These are phyloP conservation scores for Quillaja saponaria DNA, from an alignment of 306 rosid genomes.

Conservation along the genomic window DNA sequence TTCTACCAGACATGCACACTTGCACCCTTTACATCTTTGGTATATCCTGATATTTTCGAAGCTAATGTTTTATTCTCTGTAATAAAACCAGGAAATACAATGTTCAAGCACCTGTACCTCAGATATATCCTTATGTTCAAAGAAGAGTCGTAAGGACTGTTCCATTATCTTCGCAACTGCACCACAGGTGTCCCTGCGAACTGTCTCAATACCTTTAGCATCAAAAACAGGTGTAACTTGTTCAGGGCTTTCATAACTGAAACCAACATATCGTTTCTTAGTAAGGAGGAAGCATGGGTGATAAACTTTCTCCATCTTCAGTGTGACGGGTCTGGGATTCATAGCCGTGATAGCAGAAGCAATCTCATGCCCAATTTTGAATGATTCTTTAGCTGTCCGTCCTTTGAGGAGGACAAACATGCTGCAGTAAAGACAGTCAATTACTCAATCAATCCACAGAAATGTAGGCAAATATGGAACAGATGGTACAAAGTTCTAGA, in stretches of 20 bases:
- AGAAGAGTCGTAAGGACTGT: slow-evolving; percentile 77
- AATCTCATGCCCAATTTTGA: slow-evolving; percentile 84
- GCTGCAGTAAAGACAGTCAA: slow-evolving; percentile 52
- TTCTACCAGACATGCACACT: too few species aligned
- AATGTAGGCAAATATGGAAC: slow-evolving; percentile 18
- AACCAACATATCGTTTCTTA: slow-evolving; percentile 95
- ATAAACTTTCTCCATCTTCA: slow-evolving; percentile 95
- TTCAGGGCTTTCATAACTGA: slow-evolving; percentile 81
- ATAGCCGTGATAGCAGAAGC: slow-evolving; percentile 81
- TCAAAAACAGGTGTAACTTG: slow-evolving; percentile 78
- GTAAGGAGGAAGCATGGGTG: slow-evolving; percentile 88
- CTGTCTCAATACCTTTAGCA: slow-evolving; percentile 97
- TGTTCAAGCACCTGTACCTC: slow-evolving; percentile 62
- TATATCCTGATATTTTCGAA: too few species aligned
- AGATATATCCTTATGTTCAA: slow-evolving; percentile 63
- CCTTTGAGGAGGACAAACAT: slow-evolving; percentile 96
- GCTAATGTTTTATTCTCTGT: too few species aligned
- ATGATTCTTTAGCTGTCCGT: slow-evolving; percentile 66
- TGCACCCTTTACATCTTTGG: too few species aligned
- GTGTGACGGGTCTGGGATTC: slow-evolving; percentile 90
- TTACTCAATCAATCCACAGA: slow-evolving; percentile 20
- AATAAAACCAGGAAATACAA: too few species aligned
- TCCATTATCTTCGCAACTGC: slow-evolving; percentile 93
- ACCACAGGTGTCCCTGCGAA: slow-evolving; percentile 89
- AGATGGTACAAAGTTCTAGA: slow-evolving; percentile 22